These are phyloP conservation scores for Penicillium sp. DNA, from an alignment of 2,329 filamentous ascomycete genomes.

Conservation along the genomic window DNA sequence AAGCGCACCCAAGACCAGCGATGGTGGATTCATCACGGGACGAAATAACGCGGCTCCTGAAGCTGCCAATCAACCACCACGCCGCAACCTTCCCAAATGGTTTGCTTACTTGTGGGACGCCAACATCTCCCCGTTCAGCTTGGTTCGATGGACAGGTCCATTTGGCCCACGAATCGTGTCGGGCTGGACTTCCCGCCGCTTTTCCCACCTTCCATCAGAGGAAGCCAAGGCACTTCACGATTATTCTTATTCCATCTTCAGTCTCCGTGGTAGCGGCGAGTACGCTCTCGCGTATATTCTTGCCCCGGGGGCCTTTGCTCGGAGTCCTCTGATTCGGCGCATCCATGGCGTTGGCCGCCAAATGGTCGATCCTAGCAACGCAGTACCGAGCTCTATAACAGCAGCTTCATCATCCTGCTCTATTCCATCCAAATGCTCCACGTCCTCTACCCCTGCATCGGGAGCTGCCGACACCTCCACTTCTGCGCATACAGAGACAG, in stretches of 20 bases:
- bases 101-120: conserved; percentile 92
- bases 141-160: conserved; percentile 82
- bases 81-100: conserved; percentile 70
- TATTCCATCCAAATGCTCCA: conserved; percentile 9
- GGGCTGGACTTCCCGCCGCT: conserved; percentile 88
- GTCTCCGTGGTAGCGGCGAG: conserved; percentile 84
- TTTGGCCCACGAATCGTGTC: conserved; percentile 87
- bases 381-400: conserved; percentile 11
- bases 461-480: conserved; percentile 29
- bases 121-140: conserved; percentile 89
- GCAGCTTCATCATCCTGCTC: conserved; percentile 15
- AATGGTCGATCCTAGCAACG: conserved; percentile 32
- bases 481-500: conserved; percentile 8
- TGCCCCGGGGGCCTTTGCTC: conserved; percentile 86
- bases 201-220: conserved; percentile 73
- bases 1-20: conserved; percentile 35
- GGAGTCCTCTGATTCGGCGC: conserved; percentile 76
- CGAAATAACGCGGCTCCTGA: conserved; percentile 26
- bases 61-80: conserved; percentile 45
- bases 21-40: conserved; percentile 53
- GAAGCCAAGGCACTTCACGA: conserved; percentile 83
- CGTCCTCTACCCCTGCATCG: background rate
- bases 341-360: conserved; percentile 86
- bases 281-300: conserved; percentile 90
- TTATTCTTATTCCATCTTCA: conserved; percentile 92